A percentile compares a stretch with the other conserved stretches of the same genome.
Conservation (phyloP, 164 flowering plant species). For the Cinnamomum micranthum region DNA sequence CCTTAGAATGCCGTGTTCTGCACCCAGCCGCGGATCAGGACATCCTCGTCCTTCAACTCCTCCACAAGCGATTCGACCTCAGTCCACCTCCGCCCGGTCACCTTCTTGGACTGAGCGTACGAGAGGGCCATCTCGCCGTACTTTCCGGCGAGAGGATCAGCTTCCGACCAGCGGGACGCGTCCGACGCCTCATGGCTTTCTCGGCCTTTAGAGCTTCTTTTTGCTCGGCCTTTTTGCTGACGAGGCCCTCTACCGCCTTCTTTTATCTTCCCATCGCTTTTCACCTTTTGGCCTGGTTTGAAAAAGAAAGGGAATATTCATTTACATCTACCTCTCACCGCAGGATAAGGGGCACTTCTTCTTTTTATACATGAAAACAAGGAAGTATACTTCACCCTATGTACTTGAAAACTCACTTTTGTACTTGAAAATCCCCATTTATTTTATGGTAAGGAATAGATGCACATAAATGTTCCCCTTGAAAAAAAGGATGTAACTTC, state of each 20-base stretch:
- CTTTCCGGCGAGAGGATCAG: slow-evolving; percentile 48
- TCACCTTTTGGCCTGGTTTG: too few relatives aligned
- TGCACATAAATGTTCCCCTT: too few relatives aligned
- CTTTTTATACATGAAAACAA: too few relatives aligned
- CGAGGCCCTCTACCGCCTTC: neutral
- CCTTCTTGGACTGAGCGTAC: slow-evolving; percentile 62
- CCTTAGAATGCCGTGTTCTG: slow-evolving; percentile 84
- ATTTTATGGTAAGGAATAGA: too few relatives aligned
- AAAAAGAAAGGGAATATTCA: too few relatives aligned
- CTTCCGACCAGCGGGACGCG: slow-evolving; percentile 21
- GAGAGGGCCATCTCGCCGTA: slow-evolving; percentile 69
- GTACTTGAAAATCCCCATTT: too few relatives aligned
- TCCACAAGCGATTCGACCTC: slow-evolving; percentile 32
- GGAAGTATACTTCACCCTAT: too few relatives aligned
- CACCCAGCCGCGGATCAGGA: slow-evolving; percentile 65
- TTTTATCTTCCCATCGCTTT: too few relatives aligned
- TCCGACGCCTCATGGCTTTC: slow-evolving; percentile 30
- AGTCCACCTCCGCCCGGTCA: slow-evolving; percentile 52
- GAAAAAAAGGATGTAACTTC: too few relatives aligned
- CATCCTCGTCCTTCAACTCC: slow-evolving; percentile 41
- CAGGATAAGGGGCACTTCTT: too few relatives aligned
- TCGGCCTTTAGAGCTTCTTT: slow-evolving; percentile 14
- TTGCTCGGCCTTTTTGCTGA: slow-evolving; percentile 13
- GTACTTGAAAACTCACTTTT: too few relatives aligned
- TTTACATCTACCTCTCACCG: too few relatives aligned